Percentiles rank a stretch among this genome's conserved stretches.
Evolutionary conservation across 441 rosid genomes (phyloP).

Genomic region (Brassica hybrid): DNA sequence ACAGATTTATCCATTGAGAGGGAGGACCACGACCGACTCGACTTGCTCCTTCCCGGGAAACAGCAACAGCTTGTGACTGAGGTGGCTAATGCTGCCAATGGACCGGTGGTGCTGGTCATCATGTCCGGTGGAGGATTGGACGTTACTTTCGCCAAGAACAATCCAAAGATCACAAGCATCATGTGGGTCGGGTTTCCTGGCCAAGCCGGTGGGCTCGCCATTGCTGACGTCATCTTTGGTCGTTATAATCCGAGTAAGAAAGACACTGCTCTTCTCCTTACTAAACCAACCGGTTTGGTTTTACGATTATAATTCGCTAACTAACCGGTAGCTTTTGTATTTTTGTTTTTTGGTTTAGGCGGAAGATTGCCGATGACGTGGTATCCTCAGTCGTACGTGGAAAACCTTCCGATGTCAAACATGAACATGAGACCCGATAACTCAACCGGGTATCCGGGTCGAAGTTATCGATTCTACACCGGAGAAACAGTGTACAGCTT

Average conservation of each 20-base stretch:
- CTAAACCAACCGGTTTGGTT: no score
- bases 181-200: no score
- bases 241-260: no score
- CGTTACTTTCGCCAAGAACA: conserved; percentile 67
- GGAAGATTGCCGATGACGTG: conserved; percentile 93
- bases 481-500: conserved; percentile 77
- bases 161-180: no score
- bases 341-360: conserved; percentile 58
- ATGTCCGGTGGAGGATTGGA: conserved; percentile 96
- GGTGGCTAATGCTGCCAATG: conserved; percentile 78
- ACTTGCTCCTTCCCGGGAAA: conserved; percentile 76
- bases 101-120: conserved; percentile 79
- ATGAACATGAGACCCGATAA: conserved; percentile 95
- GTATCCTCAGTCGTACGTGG: conserved; percentile 84
- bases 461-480: conserved; percentile 83
- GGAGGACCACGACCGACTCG: conserved; percentile 61
- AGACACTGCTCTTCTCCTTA: no score
- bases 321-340: conserved; percentile 17
- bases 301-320: no score
- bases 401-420: conserved; percentile 84
- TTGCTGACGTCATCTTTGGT: no score
- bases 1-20: conserved; percentile 36
- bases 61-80: conserved; percentile 62
- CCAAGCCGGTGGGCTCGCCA: no score
- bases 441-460: conserved; percentile 76